Base-by-base conservation (phyloP, 352 stramenopile species). In the Phytopythium mirpurense region DNA sequence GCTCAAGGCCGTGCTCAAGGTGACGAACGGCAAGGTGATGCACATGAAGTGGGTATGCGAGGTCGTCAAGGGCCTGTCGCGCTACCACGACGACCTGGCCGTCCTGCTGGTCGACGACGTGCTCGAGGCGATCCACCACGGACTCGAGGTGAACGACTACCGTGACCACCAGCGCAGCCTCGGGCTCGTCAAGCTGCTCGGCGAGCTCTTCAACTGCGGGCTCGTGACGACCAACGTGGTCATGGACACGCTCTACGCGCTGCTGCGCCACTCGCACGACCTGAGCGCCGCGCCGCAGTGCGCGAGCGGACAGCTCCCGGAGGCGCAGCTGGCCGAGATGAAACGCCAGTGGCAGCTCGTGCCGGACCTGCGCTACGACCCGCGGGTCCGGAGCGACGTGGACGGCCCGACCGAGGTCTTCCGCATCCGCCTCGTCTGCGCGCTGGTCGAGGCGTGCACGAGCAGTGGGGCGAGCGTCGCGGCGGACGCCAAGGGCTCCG, bases 211-310 rank as follows among this genome's bases (percentile, higher is more conserved):
- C 71, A 96, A 90, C 53, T 83, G 77, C 48, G 83, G 78, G 7
- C 70, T 98, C 11, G 86, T 98, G 48, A 93, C 86, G 37, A 90
- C 86, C 44, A 92, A 93, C 35, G 77, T 98, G 3, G 68, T 98
- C 42, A 83, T 99, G 40, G 91, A 98, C 42, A 89, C 90, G 52
- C 70, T 99, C 14, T 97, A 98, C 60, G 72, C 96, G 32, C 73
- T 99, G 31, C 78, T 99, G 46, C 90, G 98, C 59, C 88, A 97
- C 65, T 97, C 93, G 34, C 96, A 99, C 56, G 89, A 97, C 48
- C 83, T 98, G 51, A 68, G 88, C 35, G 74, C 53, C 16, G 56
- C 90, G 10, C 73, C 78, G 1, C 72, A 87, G 54, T 91, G 86
- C 38, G 70, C 58, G 19, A 67, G 62, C 23, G 54, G 65, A 16